phyloP scores from a whole-genome alignment of 139 green algal genomes.

The Micractinium conductrix region DNA sequence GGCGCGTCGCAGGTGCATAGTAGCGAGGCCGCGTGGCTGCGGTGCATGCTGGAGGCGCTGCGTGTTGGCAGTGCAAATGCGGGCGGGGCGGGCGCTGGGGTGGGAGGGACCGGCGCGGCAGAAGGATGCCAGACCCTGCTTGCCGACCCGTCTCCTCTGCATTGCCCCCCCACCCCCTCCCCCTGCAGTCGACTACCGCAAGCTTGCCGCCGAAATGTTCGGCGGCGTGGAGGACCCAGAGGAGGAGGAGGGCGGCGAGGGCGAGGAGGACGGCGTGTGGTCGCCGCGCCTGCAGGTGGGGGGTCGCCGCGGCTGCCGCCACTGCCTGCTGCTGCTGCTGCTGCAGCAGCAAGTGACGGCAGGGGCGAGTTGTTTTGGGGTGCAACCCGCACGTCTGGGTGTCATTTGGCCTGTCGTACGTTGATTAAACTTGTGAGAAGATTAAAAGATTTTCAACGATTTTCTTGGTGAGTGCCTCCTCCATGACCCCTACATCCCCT shows the following conservation, averaged over 20 bases:
- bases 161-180: neutral
- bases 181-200: slow-evolving; percentile 16
- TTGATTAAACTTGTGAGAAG: too few relatives aligned
- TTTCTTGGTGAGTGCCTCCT: too few relatives aligned
- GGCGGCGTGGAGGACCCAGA: neutral
- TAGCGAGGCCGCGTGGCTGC: neutral
- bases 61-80: neutral
- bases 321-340: too few relatives aligned
- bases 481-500: too few relatives aligned
- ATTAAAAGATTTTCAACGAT: too few relatives aligned
- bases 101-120: neutral
- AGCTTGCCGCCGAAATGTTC: slow-evolving; percentile 28
- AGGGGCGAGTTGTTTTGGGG: too few relatives aligned
- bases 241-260: slow-evolving; percentile 46
- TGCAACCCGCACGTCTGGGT: too few relatives aligned
- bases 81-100: neutral
- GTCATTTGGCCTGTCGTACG: too few relatives aligned
- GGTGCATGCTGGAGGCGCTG: neutral
- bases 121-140: neutral
- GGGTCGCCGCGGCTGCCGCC: too few relatives aligned
- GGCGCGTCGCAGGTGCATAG: neutral
- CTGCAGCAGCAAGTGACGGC: too few relatives aligned
- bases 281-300: slow-evolving; percentile 25
- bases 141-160: neutral
- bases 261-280: slow-evolving; percentile 51